Evolutionary conservation across 192 early-diverging fungal species (phyloP), one percentile per base, ranked within the genome.

Genomic region (Chytriomyces sp.): DNA sequence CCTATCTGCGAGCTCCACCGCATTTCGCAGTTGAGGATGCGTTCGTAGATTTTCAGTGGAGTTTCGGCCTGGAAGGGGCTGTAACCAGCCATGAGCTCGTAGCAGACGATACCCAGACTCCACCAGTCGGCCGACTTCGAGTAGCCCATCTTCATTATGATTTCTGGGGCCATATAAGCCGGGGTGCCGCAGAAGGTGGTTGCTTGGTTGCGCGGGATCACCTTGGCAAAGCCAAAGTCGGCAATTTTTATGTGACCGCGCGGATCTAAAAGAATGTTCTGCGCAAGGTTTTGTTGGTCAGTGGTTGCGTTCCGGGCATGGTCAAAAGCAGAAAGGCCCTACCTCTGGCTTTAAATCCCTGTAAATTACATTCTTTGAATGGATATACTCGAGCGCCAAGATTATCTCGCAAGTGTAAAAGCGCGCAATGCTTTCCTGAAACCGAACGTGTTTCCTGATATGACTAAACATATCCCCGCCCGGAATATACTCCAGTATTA

Each of bases 401-500:
- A 88, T 62, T 0, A 91, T 84, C 65, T 91, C 89, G 17, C 79
- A 81, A 0, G 86, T 84, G 73, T 91, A 91, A 67, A 90, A 89
- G 53, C 82, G 86, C 28, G 87, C 86, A 28, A 87, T 81, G n/a
- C 81, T 77, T 59, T 91, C 85, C 28, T 80, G 78, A 79, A 91
- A 91, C 7, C 88, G 81, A 64, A 52, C 54, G 25, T 54, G 44
- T 66, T 76, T 75, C 71, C 92, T 76, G 65, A 96, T 72, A 28
- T 93, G 89, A 25, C 88, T 91, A 59, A 96, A 96, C 74, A 96
- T 84, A 80, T 96, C 94, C 61, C 94, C 80, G 2, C 80, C 80
- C 4, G 78, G 61, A 5, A 77, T 64, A 53, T 81, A 81, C 56
- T 81, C 78, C 59, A 79, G 57, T 3, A 81, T 75, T 28, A 81